phyloP scores from a whole-genome alignment of 2,329 filamentous ascomycete genomes.

The Cadophora sp. region DNA sequence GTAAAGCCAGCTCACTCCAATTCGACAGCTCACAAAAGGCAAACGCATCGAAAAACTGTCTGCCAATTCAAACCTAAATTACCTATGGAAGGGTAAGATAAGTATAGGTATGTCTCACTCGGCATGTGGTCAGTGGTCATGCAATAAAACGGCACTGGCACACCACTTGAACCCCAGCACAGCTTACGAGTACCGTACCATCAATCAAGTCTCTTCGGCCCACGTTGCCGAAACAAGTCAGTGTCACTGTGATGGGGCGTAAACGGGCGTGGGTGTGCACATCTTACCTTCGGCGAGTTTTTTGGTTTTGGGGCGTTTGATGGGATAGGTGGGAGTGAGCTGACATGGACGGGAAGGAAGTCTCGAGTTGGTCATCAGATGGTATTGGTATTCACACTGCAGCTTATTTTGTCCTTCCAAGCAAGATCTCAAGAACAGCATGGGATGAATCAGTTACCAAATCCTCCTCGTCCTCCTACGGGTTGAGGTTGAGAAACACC shows the following conservation, averaged over 20 bases:
- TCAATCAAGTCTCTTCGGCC: constrained; percentile 1
- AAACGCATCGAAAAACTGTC: neutral
- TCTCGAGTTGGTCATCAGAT: neutral
- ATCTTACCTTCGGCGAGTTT: constrained; percentile 1
- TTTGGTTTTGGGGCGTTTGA: too few species aligned
- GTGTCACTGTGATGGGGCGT: neutral
- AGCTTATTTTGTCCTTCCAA: neutral
- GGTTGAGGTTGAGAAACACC: too few species aligned
- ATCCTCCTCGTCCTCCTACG: neutral
- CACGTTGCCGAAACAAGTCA: constrained; percentile 10
- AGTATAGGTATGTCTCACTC: constrained; percentile 4
- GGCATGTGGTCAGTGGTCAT: neutral
- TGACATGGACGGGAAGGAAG: neutral
- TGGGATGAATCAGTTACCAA: too few species aligned
- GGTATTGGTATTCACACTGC: neutral
- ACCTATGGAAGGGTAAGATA: too few species aligned
- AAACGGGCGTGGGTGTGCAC: neutral
- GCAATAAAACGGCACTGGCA: constrained; percentile 5
- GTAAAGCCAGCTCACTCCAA: constrained; percentile 12
- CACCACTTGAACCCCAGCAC: too few species aligned
- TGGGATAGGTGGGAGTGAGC: too few species aligned
- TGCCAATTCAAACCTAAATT: too few species aligned
- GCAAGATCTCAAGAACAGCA: neutral
- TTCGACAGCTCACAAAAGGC: constrained; percentile 8
- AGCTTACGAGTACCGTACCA: neutral